These are phyloP conservation scores for Prunella vulgaris DNA, from an alignment of 257 asterid genomes.

Conservation along the genomic window DNA sequence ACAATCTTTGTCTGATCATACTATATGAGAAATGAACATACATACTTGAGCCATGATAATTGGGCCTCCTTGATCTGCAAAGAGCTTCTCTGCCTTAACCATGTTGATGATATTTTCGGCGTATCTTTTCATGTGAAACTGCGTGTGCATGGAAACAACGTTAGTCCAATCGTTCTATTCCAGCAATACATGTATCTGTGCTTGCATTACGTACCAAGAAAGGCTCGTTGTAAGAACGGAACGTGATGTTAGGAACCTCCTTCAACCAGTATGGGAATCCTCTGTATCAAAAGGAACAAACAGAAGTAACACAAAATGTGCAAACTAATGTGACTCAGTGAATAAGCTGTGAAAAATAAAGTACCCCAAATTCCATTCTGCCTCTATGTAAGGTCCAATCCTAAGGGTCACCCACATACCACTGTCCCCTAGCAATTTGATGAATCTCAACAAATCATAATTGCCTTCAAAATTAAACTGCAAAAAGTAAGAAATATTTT, in stretches of 20 bases:
- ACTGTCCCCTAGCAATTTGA: conserved; percentile 50
- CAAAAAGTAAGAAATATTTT: background rate
- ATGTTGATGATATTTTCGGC: conserved; percentile 47
- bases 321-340: background rate
- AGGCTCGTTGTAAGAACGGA: conserved; percentile 83
- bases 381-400: conserved; percentile 89
- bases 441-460: conserved; percentile 58
- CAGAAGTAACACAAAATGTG: background rate
- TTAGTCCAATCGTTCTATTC: background rate
- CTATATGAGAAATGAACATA: background rate
- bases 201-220: conserved; percentile 44
- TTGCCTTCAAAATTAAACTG: conserved; percentile 73
- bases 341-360: background rate
- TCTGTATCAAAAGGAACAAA: conserved; percentile 24
- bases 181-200: background rate
- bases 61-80: conserved; percentile 97
- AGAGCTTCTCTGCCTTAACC: conserved; percentile 65
- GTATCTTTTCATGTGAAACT: conserved; percentile 73
- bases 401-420: conserved; percentile 86
- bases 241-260: conserved; percentile 63
- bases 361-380: conserved; percentile 95
- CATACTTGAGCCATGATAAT: conserved; percentile 82
- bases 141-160: conserved; percentile 21
- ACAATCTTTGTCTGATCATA: background rate
- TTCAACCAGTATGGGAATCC: conserved; percentile 93